phyloP scores from a whole-genome alignment of 2,329 filamentous ascomycete genomes.

The Trichoderma polysporum region DNA sequence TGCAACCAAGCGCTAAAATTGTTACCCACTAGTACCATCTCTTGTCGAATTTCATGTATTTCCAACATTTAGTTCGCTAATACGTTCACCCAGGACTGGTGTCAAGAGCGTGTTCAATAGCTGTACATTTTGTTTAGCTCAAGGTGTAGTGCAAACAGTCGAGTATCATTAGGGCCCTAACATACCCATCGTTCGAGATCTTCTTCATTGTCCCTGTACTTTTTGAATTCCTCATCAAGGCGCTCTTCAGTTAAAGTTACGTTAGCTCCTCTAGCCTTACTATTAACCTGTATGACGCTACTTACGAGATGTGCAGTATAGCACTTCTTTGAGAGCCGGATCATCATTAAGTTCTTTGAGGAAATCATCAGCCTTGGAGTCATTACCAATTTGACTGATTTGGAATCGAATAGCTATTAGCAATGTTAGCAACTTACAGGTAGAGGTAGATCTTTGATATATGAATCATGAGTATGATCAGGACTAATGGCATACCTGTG shows the following conservation, averaged over 20 bases:
- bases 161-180: background rate
- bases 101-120: conserved; percentile 5
- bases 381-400: conserved; percentile 16
- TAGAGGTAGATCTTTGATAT: too few relatives aligned
- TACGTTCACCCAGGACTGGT: background rate
- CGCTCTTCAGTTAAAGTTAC: background rate
- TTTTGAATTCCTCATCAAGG: conserved; percentile 14
- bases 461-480: background rate
- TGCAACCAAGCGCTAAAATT: too few relatives aligned
- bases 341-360: background rate
- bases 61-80: background rate
- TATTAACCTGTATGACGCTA: background rate
- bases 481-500: background rate
- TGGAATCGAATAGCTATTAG: conserved; percentile 11
- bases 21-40: background rate
- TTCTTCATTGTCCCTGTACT: conserved; percentile 1
- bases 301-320: conserved; percentile 19
- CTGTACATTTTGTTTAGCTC: background rate
- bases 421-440: background rate
- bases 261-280: background rate
- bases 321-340: background rate
- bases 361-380: background rate
- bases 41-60: background rate
- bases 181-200: conserved; percentile 20
- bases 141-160: too few relatives aligned